These are phyloP conservation scores for Saccharomycopsis schoenii DNA, from an alignment of 805 yeast species.

Conservation along the genomic window DNA sequence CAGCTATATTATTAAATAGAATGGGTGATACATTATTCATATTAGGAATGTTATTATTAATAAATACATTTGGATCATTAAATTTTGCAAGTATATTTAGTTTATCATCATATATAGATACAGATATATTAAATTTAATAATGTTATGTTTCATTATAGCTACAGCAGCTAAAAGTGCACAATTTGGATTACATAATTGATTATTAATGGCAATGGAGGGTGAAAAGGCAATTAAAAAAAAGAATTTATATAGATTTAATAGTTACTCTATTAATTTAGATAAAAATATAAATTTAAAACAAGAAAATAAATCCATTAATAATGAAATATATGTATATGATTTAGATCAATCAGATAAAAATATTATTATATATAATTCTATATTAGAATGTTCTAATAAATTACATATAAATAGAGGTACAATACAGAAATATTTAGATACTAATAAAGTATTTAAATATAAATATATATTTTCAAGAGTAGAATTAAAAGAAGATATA, in stretches of 20 bases:
- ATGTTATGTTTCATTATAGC: conserved; percentile 17
- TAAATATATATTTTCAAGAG: conserved; percentile 4
- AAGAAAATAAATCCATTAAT: too few relatives aligned
- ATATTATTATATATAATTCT: neutral
- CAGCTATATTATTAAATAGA: conserved; percentile 22
- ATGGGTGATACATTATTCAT: conserved; percentile 22
- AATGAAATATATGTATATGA: conserved; percentile 8
- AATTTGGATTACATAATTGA: conserved; percentile 20
- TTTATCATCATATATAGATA: conserved; percentile 12
- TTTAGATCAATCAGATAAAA: too few relatives aligned
- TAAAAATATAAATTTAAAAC: neutral
- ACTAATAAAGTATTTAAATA: neutral
- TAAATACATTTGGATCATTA: conserved; percentile 18
- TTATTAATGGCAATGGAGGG: conserved; percentile 19
- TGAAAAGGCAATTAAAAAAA: neutral
- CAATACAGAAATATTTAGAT: conserved; percentile 3
- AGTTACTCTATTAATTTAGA: neutral
- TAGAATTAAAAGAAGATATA: neutral
- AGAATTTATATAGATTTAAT: too few relatives aligned
- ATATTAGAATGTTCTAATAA: conserved; percentile 3
- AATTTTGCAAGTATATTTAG: conserved; percentile 19
- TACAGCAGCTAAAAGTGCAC: conserved; percentile 19
- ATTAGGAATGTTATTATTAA: conserved; percentile 18
- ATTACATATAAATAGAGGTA: conserved; percentile 1
- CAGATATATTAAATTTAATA: conserved; percentile 12